Conservation (phyloP, 768 basidiomycete species). For the Russula sp. region DNA sequence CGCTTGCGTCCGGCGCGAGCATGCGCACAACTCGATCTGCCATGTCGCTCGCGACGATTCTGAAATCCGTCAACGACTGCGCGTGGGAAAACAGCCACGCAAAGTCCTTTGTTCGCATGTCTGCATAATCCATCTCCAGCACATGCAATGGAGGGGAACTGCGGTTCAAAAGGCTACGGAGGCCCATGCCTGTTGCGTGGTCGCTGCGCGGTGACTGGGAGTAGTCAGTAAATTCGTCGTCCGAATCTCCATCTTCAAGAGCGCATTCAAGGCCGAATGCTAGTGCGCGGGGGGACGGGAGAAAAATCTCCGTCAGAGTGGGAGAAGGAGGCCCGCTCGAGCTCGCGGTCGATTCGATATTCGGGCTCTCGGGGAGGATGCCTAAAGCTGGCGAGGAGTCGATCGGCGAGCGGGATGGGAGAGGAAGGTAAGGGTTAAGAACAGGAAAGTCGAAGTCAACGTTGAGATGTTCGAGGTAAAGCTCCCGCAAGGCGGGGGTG, state of each 20-base stretch:
- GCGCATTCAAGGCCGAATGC: conserved; percentile 23
- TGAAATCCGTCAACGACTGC: conserved; percentile 51
- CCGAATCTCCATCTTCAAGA: conserved; percentile 59
- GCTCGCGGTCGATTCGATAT: not conserved
- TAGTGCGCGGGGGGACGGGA: not conserved
- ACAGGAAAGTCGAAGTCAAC: conserved; percentile 41
- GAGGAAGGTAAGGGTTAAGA: conserved; percentile 25
- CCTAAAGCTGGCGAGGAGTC: not conserved
- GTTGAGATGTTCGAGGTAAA: conserved; percentile 63
- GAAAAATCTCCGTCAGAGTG: not conserved
- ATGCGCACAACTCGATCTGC: conserved; percentile 62
- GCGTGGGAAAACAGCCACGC: conserved; percentile 57
- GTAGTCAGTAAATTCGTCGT: conserved; percentile 68
- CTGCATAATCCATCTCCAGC: conserved; percentile 75
- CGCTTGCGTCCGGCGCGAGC: conserved; percentile 39
- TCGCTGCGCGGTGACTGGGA: conserved; percentile 76
- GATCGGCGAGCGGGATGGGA: conserved; percentile 25
- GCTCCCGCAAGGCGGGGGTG: conserved; percentile 51
- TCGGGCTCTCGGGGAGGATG: not conserved
- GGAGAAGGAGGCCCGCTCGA: not conserved
- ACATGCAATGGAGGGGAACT: conserved; percentile 57
- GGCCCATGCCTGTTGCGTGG: conserved; percentile 73
- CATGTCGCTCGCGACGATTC: conserved; percentile 78
- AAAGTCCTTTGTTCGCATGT: conserved; percentile 83
- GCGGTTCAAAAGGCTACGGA: conserved; percentile 56